Conservation (phyloP, 2,329 filamentous ascomycete genomes). For the Paracoccidioides lutzii region DNA sequence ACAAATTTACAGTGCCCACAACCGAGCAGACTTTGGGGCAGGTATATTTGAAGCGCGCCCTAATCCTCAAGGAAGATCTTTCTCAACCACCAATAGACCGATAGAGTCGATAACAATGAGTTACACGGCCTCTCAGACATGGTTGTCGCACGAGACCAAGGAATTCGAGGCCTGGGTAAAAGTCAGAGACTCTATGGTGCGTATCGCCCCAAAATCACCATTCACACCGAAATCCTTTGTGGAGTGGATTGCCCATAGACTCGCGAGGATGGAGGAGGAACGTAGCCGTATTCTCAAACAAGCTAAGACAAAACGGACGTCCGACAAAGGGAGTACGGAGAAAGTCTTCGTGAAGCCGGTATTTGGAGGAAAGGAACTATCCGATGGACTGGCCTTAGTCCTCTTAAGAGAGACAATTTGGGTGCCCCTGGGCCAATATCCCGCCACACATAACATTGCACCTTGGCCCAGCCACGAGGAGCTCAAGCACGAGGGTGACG, state of each 20-base stretch:
- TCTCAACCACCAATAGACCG: no score
- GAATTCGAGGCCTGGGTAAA: conserved; percentile 17
- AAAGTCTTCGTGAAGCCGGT: conserved; percentile 5
- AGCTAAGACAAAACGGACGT: conserved; percentile 4
- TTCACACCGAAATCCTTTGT: conserved; percentile 15
- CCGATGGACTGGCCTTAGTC: conserved; percentile 16
- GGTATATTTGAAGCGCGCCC: background rate
- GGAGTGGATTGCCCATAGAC: conserved; percentile 15
- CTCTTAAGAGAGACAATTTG: conserved; percentile 19
- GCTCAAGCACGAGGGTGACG: conserved; percentile 21
- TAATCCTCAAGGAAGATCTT: no score
- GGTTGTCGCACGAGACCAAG: conserved; percentile 16
- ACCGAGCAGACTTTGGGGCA: background rate
- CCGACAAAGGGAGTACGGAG: background rate
- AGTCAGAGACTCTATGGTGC: conserved; percentile 13
- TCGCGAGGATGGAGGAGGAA: conserved; percentile 10
- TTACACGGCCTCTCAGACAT: conserved; percentile 19
- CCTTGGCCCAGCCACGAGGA: conserved; percentile 22
- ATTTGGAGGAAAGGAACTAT: conserved; percentile 14
- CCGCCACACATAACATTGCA: conserved; percentile 11
- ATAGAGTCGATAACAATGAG: conserved; percentile 8
- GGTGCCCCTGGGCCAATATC: conserved; percentile 9
- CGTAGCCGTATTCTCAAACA: conserved; percentile 6
- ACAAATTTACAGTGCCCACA: background rate
- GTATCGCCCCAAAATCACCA: conserved; percentile 16